Conservation (phyloP, 805 yeast genomes). For the Nakazawaea laoshanensis region DNA sequence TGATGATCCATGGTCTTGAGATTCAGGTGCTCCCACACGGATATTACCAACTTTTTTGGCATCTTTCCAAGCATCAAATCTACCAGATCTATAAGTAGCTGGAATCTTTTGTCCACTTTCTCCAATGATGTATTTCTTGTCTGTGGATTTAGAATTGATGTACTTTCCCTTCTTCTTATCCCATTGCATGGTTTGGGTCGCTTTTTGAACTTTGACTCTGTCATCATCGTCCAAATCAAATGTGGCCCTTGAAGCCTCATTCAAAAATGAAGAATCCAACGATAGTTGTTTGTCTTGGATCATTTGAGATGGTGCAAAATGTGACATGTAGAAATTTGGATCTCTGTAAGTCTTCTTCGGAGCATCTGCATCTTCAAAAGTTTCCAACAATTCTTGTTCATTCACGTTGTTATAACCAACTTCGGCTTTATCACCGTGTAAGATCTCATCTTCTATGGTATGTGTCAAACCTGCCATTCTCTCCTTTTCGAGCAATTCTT, state of each 20-base stretch:
- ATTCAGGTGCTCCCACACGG: slow-evolving; percentile 48
- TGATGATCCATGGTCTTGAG: slow-evolving; percentile 19
- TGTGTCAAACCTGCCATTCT: slow-evolving; percentile 69
- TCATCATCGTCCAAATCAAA: slow-evolving; percentile 74
- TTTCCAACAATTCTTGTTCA: slow-evolving; percentile 37
- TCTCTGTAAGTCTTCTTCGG: slow-evolving; percentile 55
- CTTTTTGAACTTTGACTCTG: slow-evolving; percentile 58
- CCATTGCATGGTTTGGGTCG: slow-evolving; percentile 73
- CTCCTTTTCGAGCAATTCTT: slow-evolving; percentile 61
- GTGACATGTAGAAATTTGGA: slow-evolving; percentile 73
- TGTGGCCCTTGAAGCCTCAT: slow-evolving; percentile 77
- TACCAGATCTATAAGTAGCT: slow-evolving; percentile 85
- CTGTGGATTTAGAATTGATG: slow-evolving; percentile 70
- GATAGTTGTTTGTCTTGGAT: slow-evolving; percentile 76
- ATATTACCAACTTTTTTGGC: slow-evolving; percentile 47
- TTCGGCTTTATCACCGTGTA: slow-evolving; percentile 38
- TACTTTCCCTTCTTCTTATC: slow-evolving; percentile 89
- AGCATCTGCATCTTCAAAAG: slow-evolving; percentile 47
- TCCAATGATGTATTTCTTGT: slow-evolving; percentile 83
- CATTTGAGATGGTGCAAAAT: slow-evolving; percentile 75
- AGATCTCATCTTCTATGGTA: slow-evolving; percentile 63
- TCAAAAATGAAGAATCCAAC: slow-evolving; percentile 56
- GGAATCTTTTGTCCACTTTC: slow-evolving; percentile 92
- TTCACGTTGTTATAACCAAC: slow-evolving; percentile 27
- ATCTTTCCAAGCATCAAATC: slow-evolving; percentile 86